Base-by-base conservation (phyloP, 2,329 filamentous ascomycete species). In the Fusarium caatingaense region DNA sequence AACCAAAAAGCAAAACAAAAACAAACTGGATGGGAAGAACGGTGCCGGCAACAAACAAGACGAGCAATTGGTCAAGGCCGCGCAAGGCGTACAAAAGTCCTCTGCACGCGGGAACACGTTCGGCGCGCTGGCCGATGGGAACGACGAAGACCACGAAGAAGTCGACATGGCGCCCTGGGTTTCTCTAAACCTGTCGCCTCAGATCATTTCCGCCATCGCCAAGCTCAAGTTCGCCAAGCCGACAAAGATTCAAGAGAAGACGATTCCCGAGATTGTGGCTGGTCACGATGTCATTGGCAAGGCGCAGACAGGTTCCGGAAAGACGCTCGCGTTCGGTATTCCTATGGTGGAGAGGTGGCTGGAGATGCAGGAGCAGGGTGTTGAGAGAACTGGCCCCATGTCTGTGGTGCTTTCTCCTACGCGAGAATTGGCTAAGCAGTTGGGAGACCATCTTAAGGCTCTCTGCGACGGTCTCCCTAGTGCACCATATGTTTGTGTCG, bases 201-300 rank as follows among this genome's bases (percentile, higher is more conserved):
- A 88, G 53, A 87, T 92, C 1, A 82, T 97, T 20, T 89, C 90
- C 3, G 89, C 93, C 18, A 83, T 99, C 32, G 91, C 93, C 4
- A 92, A 90, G 72, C 84, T 98, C 66, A 92, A 91, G 61, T 98
- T 98, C 77, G 78, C 86, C 7, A 90, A 88, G 62, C 96, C 96
- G 1, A 98, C 94, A 1, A 81, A 87, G 1, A 97, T 99, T 61
- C 96, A 99, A 78, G 81, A 85, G 21, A 85, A 89, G 34, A 85
- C 93, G 2, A 97, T 99, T 72, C 94, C 96, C 0, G 87, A 92
- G 56, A 92, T 98, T 47, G 78, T 95, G 21, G 88, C 89, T 8
- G 95, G 95, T 0, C 92, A 93, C 77, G 95, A 99, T 79, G 91
- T 98, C 18, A 92, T 99, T 69, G 96, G 96, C 44, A 99, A 99